A percentile compares a stretch with the other conserved stretches of the same genome.
These are phyloP conservation scores for Gaeumannomyces sp. DNA, from an alignment of 2,329 filamentous ascomycete genomes.

Conservation along the genomic window DNA sequence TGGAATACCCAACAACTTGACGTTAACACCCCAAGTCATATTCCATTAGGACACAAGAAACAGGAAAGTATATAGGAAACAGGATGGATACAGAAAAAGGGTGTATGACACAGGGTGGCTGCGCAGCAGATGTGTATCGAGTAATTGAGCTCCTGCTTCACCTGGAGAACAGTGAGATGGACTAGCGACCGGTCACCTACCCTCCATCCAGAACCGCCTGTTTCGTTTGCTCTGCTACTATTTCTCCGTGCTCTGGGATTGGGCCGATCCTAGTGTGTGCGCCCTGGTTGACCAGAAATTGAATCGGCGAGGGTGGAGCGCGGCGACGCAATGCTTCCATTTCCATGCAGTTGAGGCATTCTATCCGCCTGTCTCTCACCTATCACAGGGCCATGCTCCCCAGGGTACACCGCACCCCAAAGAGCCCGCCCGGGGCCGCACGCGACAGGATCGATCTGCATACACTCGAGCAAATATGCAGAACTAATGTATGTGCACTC, in stretches of 20 bases:
- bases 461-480: neutral
- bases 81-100: too few relatives aligned
- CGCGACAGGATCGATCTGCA: neutral
- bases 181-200: neutral
- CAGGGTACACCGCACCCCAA: neutral
- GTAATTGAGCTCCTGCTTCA: too few relatives aligned
- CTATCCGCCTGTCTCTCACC: neutral
- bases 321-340: neutral
- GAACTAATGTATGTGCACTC: neutral
- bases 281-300: neutral
- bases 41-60: too few relatives aligned
- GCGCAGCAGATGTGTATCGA: too few relatives aligned
- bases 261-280: neutral
- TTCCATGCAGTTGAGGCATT: constrained; percentile 1
- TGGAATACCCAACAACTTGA: too few relatives aligned
- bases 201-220: neutral
- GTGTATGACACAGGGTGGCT: too few relatives aligned
- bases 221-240: neutral
- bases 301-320: neutral
- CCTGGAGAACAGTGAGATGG: too few relatives aligned
- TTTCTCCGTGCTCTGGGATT: neutral
- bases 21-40: too few relatives aligned
- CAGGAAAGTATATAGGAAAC: too few relatives aligned
- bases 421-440: neutral
- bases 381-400: neutral